Evolutionary conservation across 345 rosid genomes (phyloP), one percentile per base, ranked within the genome.

Genomic region (Salix viminalis): DNA sequence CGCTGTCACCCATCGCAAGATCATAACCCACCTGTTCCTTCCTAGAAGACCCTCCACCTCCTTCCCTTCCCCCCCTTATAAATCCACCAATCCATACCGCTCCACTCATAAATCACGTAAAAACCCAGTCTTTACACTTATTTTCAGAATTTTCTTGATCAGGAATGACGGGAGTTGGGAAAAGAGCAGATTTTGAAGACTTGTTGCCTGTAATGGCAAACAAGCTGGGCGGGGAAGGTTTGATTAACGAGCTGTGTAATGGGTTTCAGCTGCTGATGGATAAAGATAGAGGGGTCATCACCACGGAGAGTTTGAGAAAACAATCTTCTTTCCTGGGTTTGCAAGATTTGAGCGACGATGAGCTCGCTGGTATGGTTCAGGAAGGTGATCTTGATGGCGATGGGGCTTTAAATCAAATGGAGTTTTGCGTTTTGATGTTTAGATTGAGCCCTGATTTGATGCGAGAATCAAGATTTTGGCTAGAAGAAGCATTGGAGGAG

Each of bases 341-440:
- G 52, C 93, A 87, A 67, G 94, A 88, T 74, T 76, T 91, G 85
- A 86, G 90, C 32, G 94, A 92, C 77, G 94, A 89, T 21, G 98
- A 94, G 44, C 84, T 91, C 0, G 78, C 81, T 67, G 79, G 73
- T 13, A 91, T 92, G 98, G 70, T 92, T 68, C 78, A 76, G 65
- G 96, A 93, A 84, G 96, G 97, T 2, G 97, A 91, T 74, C 78
- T 86, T 46, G 96, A 93, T 61, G 82, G 96, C 0, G 96, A 93
- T 58, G 94, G 96, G 3, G 92, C 85, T 13, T 87, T 93, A 67
- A 93, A 74, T 78, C 96, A 91, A 87, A 91, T 90, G 97, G 96
- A 93, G 90, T 93, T 93, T 69, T 93, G 96, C 77, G 96, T 93
- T n/a, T 83, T 93, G 79, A 93, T 93, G 96, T 90, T 93, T 71